A percentile compares a stretch with the other conserved stretches of the same genome.
Evolutionary conservation across 192 early-diverging fungal species (phyloP).

Genomic region (Coemansia guatemalensis): DNA sequence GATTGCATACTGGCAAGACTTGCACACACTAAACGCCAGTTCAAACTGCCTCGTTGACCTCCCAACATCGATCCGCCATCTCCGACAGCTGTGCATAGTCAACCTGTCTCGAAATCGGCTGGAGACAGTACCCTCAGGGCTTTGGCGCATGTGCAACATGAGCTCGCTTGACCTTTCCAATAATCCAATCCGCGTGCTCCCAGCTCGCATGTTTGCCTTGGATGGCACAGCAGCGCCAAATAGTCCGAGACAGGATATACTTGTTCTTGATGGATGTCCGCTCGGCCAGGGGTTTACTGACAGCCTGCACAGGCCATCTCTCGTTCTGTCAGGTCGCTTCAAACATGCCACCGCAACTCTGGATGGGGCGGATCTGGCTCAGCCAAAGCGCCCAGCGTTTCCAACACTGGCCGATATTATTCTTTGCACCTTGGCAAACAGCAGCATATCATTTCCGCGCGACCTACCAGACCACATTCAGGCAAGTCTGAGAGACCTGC

Average conservation of each 20-base stretch:
- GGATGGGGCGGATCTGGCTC: background rate
- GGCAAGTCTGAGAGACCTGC: conserved; percentile 15
- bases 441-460: conserved; percentile 13
- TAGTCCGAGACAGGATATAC: conserved; percentile 4
- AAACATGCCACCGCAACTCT: conserved; percentile 6
- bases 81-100: conserved; percentile 12
- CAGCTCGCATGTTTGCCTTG: conserved; percentile 34
- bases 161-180: conserved; percentile 21
- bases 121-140: conserved; percentile 15
- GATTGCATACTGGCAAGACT: conserved; percentile 27
- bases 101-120: conserved; percentile 21
- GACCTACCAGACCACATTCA: conserved; percentile 38
- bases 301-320: conserved; percentile 4
- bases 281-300: conserved; percentile 15
- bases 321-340: conserved; percentile 17
- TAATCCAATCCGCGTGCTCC: conserved; percentile 29
- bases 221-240: conserved; percentile 30
- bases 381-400: background rate
- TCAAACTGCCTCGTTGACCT: conserved; percentile 17
- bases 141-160: conserved; percentile 19
- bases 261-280: conserved; percentile 33
- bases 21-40: conserved; percentile 16
- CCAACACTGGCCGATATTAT: conserved; percentile 35
- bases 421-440: conserved; percentile 27
- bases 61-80: conserved; percentile 32